A percentile compares a stretch with the other conserved stretches of the same genome.
These are phyloP conservation scores for Trichophyton mentagrophytes DNA, from an alignment of 2,329 filamentous ascomycete species.

Conservation along the genomic window DNA sequence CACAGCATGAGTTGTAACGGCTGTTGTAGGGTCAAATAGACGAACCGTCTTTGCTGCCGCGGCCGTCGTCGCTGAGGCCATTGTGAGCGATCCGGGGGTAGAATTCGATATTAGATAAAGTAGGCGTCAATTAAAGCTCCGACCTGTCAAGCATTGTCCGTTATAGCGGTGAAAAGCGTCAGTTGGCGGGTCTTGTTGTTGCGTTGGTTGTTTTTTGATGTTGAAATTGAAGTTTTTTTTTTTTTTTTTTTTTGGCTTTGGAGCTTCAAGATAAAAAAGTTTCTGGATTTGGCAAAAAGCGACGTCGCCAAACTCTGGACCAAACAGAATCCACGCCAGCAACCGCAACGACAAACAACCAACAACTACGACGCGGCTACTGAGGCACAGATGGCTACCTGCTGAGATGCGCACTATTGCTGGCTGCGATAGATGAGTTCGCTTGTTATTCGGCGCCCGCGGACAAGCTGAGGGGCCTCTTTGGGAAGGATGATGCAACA, in stretches of 20 bases:
- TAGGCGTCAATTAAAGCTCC: background rate
- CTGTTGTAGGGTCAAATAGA: constrained; percentile 12
- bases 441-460: background rate
- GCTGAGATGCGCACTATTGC: background rate
- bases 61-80: constrained; percentile 7
- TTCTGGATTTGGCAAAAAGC: background rate
- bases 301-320: background rate
- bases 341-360: background rate
- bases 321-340: background rate
- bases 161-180: background rate
- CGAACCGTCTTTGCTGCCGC: constrained; percentile 8
- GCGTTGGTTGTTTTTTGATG: background rate
- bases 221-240: background rate
- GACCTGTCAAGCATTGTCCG: background rate
- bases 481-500: constrained; percentile 1
- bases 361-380: background rate
- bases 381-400: background rate
- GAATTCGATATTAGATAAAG: background rate
- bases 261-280: background rate
- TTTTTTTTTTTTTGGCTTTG: background rate
- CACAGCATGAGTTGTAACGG: constrained; percentile 9
- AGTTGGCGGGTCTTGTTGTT: background rate
- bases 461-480: background rate
- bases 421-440: background rate
- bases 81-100: background rate